Conservation (phyloP, 345 rosid genomes). For the Camelina neglecta region DNA sequence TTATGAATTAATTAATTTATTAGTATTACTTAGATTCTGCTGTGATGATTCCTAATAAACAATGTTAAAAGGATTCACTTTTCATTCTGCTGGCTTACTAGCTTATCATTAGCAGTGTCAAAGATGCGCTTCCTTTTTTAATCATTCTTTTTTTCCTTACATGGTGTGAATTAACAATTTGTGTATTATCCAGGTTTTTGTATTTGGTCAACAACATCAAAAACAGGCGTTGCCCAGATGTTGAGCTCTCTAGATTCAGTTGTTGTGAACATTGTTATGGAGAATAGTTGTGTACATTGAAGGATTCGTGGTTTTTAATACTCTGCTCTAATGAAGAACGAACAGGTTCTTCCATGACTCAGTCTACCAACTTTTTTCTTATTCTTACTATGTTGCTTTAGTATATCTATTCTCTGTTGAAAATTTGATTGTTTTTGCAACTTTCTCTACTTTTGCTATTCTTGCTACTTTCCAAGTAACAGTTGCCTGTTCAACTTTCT, state of each 20-base stretch:
- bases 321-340: conserved; percentile 40
- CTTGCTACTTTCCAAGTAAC: background rate
- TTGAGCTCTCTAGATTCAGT: background rate
- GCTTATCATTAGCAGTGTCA: conserved; percentile 20
- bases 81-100: conserved; percentile 16
- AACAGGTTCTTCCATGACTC: conserved; percentile 27
- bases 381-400: background rate
- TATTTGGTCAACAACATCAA: conserved; percentile 16
- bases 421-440: background rate
- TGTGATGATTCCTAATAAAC: conserved; percentile 34
- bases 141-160: conserved; percentile 8
- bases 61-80: conserved; percentile 31
- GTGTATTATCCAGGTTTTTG: conserved; percentile 19
- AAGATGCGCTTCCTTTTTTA: conserved; percentile 19
- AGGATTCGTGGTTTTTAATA: conserved; percentile 17
- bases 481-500: background rate
- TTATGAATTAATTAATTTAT: conserved; percentile 21
- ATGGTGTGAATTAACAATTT: conserved; percentile 33
- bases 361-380: background rate
- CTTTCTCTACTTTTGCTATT: background rate
- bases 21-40: conserved; percentile 33
- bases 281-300: conserved; percentile 15
- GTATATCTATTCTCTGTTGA: background rate
- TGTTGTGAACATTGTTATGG: conserved; percentile 25
- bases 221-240: conserved; percentile 4